phyloP scores from a whole-genome alignment of 192 early-diverging fungal species.

The Coemansia umbellata region DNA sequence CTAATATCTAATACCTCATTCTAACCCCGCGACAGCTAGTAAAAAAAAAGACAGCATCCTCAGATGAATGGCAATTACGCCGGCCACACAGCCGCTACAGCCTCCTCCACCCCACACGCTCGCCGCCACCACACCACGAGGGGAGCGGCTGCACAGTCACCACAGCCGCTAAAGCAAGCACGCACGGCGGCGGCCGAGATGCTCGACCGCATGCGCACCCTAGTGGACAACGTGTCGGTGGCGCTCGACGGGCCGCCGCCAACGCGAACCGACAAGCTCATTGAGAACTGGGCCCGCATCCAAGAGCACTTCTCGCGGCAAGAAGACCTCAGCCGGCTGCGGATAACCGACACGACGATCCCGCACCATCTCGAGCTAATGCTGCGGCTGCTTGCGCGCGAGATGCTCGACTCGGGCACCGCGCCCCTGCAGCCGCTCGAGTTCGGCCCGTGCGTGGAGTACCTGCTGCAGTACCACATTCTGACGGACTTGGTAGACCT shows the following conservation, averaged over 20 bases:
- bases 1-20: too few relatives aligned
- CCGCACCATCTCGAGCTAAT: conserved; percentile 41
- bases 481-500: conserved; percentile 39
- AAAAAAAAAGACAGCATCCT: too few relatives aligned
- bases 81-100: too few relatives aligned
- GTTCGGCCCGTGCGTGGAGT: conserved; percentile 46
- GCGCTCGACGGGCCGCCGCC: conserved; percentile 30
- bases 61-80: too few relatives aligned
- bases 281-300: conserved; percentile 44
- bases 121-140: too few relatives aligned
- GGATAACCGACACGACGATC: conserved; percentile 30
- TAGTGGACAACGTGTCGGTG: conserved; percentile 35
- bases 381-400: conserved; percentile 18
- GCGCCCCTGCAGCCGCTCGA: conserved; percentile 29
- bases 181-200: conserved; percentile 1
- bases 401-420: conserved; percentile 16
- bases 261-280: conserved; percentile 26
- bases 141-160: too few relatives aligned
- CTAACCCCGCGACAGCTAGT: too few relatives aligned
- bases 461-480: conserved; percentile 43
- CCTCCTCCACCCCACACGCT: too few relatives aligned
- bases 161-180: too few relatives aligned
- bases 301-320: conserved; percentile 35
- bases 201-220: conserved; percentile 16
- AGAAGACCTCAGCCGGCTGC: conserved; percentile 14